phyloP scores from a whole-genome alignment of 352 stramenopile species.

The Phytophthora palmivora region DNA sequence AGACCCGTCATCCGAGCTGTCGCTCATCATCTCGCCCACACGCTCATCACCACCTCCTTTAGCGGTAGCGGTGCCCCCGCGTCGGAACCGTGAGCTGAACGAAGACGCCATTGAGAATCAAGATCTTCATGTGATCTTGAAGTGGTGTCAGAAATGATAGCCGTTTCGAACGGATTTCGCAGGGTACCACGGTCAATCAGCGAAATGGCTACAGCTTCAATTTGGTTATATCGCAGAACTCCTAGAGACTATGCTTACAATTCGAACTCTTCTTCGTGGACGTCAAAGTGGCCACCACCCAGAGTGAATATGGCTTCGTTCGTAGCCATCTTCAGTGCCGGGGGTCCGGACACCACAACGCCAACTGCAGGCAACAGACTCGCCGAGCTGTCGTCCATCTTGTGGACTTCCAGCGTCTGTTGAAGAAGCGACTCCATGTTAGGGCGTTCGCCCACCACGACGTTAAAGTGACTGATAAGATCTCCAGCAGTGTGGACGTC shows the following conservation, averaged over 20 bases:
- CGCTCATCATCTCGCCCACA: constrained; percentile 66
- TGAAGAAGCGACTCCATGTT: constrained; percentile 44
- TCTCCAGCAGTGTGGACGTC: constrained; percentile 55
- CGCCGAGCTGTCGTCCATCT: constrained; percentile 15
- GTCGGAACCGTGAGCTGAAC: constrained; percentile 47
- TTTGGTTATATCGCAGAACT: no score
- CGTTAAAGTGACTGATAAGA: constrained; percentile 42
- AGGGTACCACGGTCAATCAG: neutral
- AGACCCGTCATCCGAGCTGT: constrained; percentile 60
- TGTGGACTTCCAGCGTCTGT: constrained; percentile 35
- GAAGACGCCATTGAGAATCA: constrained; percentile 23
- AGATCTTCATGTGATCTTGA: constrained; percentile 26
- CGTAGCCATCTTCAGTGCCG: constrained; percentile 43
- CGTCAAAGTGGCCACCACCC: constrained; percentile 49
- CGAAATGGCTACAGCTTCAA: constrained; percentile 15
- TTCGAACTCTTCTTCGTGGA: no score
- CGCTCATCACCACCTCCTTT: constrained; percentile 33
- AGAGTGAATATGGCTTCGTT: constrained; percentile 46
- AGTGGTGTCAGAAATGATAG: constrained; percentile 11
- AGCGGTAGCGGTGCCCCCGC: constrained; percentile 14
- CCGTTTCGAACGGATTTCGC: constrained; percentile 2
- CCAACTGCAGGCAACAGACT: constrained; percentile 39
- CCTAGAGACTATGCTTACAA: constrained; percentile 9
- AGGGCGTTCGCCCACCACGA: constrained; percentile 40
- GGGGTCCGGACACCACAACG: constrained; percentile 48